Conservation (phyloP, 306 rosid species). For the Macrotyloma uniflorum region DNA sequence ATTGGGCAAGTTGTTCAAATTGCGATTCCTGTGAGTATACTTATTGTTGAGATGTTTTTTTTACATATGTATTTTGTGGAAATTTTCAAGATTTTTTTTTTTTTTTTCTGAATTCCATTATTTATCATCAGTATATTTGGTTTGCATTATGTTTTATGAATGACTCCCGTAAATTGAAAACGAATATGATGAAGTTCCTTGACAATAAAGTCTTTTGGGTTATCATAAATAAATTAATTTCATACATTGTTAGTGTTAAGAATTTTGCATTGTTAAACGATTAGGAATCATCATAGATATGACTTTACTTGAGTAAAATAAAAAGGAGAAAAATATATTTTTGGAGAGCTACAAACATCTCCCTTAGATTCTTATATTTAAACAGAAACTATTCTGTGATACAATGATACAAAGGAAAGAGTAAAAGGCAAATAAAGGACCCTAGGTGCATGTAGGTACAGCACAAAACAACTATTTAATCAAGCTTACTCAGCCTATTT, state of each 20-base stretch:
- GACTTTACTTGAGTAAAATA: too few relatives aligned
- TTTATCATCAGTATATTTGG: not conserved
- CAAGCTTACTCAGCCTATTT: too few relatives aligned
- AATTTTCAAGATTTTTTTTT: not conserved
- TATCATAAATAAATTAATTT: too few relatives aligned
- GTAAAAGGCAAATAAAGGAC: too few relatives aligned
- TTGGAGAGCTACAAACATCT: too few relatives aligned
- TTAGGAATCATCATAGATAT: not conserved
- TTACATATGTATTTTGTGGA: not conserved
- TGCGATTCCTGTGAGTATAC: slow-evolving; percentile 90
- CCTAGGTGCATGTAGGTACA: too few relatives aligned
- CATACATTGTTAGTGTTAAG: not conserved
- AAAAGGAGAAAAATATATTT: too few relatives aligned
- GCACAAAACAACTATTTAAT: too few relatives aligned
- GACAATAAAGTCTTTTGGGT: not conserved
- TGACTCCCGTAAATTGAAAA: not conserved
- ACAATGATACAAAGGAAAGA: too few relatives aligned
- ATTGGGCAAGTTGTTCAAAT: slow-evolving; percentile 88
- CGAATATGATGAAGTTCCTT: not conserved
- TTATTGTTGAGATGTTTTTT: slow-evolving; percentile 27
- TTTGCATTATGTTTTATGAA: not conserved
- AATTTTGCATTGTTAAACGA: not conserved
- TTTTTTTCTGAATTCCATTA: not conserved
- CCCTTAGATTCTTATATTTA: too few relatives aligned
- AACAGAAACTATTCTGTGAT: too few relatives aligned